phyloP scores from a whole-genome alignment of 768 basidiomycete species.

The Boletus rex-veris region DNA sequence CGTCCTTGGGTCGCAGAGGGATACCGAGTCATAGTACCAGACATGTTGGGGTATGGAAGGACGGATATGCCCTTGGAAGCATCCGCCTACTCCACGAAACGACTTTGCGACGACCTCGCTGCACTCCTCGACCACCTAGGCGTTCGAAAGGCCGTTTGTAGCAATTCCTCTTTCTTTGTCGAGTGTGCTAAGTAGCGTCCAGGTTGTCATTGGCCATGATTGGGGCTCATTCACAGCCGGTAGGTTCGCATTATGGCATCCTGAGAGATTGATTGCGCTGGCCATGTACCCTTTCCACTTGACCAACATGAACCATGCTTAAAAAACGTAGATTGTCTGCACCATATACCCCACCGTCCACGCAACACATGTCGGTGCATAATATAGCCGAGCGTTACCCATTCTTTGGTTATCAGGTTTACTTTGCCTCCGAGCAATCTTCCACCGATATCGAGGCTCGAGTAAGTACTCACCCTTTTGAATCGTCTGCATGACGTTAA shows the following conservation, averaged over 20 bases:
- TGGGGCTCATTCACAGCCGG: constrained; percentile 69
- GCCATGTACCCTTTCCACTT: constrained; percentile 46
- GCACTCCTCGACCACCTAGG: constrained; percentile 59
- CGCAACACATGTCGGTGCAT: constrained; percentile 45
- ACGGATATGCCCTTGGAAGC: constrained; percentile 59
- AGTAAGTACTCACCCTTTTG: constrained; percentile 34
- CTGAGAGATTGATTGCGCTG: constrained; percentile 56
- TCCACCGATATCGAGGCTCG: constrained; percentile 54
- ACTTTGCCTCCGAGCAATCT: constrained; percentile 53
- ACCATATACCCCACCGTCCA: constrained; percentile 61
- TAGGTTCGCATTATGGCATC: constrained; percentile 72
- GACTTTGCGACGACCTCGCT: constrained; percentile 57
- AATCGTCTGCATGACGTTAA: not conserved
- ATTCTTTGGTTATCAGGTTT: constrained; percentile 64
- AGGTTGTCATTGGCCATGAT: constrained; percentile 76
- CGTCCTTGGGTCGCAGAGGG: constrained; percentile 61
- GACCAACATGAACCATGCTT: not conserved
- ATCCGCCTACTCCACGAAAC: constrained; percentile 56
- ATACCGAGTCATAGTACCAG: constrained; percentile 55
- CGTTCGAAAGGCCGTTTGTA: constrained; percentile 52
- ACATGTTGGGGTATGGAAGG: constrained; percentile 57
- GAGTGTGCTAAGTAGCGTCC: not conserved
- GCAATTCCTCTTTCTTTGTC: not conserved
- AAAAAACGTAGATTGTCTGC: constrained; percentile 52
- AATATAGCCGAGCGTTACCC: constrained; percentile 51